Evolutionary conservation across 345 rosid genomes (phyloP).

Genomic region (Zanthoxylum bungeanum): DNA sequence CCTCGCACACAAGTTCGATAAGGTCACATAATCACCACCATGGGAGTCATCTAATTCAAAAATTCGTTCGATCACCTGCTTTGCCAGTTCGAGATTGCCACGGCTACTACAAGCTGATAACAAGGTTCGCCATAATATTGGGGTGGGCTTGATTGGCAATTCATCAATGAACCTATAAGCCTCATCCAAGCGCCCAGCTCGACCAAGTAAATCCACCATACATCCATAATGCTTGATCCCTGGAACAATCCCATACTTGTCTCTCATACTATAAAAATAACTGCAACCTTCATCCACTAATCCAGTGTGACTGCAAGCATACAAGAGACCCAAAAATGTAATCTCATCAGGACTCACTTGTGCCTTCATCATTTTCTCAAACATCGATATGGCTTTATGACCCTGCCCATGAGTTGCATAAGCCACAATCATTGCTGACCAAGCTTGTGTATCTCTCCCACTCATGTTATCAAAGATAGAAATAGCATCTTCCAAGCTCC

Average conservation of each 20-base stretch:
- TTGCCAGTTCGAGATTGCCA: slow-evolving; percentile 47
- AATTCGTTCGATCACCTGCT: slow-evolving; percentile 48
- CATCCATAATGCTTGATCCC: slow-evolving; percentile 80
- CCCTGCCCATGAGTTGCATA: slow-evolving; percentile 82
- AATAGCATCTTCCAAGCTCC: slow-evolving; percentile 72
- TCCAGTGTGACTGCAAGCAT: slow-evolving; percentile 90
- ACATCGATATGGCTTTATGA: slow-evolving; percentile 49
- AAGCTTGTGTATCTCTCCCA: slow-evolving; percentile 67
- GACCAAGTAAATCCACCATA: slow-evolving; percentile 82
- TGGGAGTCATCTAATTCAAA: slow-evolving; percentile 66
- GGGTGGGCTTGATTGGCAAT: slow-evolving; percentile 57
- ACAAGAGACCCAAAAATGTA: slow-evolving; percentile 72
- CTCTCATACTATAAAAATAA: slow-evolving; percentile 53
- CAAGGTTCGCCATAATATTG: slow-evolving; percentile 73
- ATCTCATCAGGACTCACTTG: slow-evolving; percentile 53
- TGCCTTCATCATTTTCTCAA: slow-evolving; percentile 57
- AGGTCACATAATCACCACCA: slow-evolving; percentile 79
- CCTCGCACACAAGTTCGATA: slow-evolving; percentile 73
- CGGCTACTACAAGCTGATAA: slow-evolving; percentile 78
- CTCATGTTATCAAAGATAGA: slow-evolving; percentile 51
- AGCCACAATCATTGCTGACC: slow-evolving; percentile 88
- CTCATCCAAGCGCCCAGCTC: slow-evolving; percentile 66
- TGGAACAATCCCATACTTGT: slow-evolving; percentile 44
- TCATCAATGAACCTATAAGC: slow-evolving; percentile 59
- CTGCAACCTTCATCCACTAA: slow-evolving; percentile 57